These are phyloP conservation scores for Nakazawaea peltata DNA, from an alignment of 805 yeast genomes.

Conservation along the genomic window DNA sequence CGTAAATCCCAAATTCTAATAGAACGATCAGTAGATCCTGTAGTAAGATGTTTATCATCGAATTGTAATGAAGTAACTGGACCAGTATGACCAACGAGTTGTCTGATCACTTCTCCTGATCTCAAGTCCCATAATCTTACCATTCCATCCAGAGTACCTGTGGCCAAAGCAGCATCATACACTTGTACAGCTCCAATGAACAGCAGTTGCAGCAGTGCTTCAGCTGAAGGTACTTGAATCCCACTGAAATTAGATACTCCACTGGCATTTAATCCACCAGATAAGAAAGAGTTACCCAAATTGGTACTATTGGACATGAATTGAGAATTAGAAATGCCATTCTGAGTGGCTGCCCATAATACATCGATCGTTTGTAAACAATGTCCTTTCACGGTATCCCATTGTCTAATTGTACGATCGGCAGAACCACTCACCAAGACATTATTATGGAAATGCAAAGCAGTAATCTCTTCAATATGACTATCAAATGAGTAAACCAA, in stretches of 20 bases:
- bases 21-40: constrained; percentile 58
- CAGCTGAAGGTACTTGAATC: neutral
- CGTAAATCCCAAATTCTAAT: constrained; percentile 69
- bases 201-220: constrained; percentile 25
- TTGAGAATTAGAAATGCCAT: constrained; percentile 7
- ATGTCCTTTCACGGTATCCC: constrained; percentile 63
- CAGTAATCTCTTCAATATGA: constrained; percentile 61
- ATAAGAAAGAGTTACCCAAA: too few relatives aligned
- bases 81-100: constrained; percentile 60
- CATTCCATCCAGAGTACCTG: constrained; percentile 71
- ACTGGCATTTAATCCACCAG: neutral
- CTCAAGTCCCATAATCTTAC: constrained; percentile 74
- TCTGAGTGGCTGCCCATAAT: constrained; percentile 43
- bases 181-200: constrained; percentile 64
- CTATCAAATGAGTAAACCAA: constrained; percentile 47
- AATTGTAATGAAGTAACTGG: constrained; percentile 63
- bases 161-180: constrained; percentile 68
- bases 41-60: constrained; percentile 54
- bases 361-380: constrained; percentile 68
- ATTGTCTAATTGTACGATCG: constrained; percentile 65
- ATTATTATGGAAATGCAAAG: constrained; percentile 44
- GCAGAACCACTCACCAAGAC: constrained; percentile 63
- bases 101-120: constrained; percentile 55
- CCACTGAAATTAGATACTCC: neutral
- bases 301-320: too few relatives aligned